phyloP scores from a whole-genome alignment of 305 asterid genomes.

The Andrographis paniculata region DNA sequence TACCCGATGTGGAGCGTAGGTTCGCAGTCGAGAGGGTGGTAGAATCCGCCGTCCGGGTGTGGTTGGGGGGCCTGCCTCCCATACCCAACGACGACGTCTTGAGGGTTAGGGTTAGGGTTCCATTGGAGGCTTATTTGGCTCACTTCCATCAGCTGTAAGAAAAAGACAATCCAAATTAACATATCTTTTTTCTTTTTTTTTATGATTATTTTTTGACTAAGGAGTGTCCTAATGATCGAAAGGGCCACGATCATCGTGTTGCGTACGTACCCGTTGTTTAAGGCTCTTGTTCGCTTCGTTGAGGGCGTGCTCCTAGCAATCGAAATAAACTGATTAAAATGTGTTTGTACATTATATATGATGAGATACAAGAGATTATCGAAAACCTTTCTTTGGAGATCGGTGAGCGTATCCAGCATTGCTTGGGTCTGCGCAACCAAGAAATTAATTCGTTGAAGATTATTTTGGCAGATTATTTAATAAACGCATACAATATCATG shows the following conservation, averaged over 20 bases:
- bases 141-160: slow-evolving; percentile 68
- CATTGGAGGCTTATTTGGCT: slow-evolving; percentile 72
- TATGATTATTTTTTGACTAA: background rate
- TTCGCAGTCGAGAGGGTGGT: slow-evolving; percentile 76
- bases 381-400: slow-evolving; percentile 72
- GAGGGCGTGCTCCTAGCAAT: slow-evolving; percentile 71
- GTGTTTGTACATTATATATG: background rate
- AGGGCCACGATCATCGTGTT: background rate
- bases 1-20: slow-evolving; percentile 96
- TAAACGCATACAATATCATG: too few relatives aligned
- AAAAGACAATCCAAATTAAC: background rate
- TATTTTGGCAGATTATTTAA: too few relatives aligned
- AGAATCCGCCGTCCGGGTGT: slow-evolving; percentile 51
- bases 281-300: slow-evolving; percentile 78
- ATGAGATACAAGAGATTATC: background rate
- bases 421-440: slow-evolving; percentile 58
- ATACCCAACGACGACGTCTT: slow-evolving; percentile 60
- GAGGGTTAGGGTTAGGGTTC: slow-evolving; percentile 73
- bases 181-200: background rate
- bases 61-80: slow-evolving; percentile 34
- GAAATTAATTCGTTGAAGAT: background rate
- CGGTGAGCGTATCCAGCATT: slow-evolving; percentile 80
- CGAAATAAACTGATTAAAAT: slow-evolving; percentile 2
- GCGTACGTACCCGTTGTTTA: slow-evolving; percentile 62
- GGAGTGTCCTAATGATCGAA: background rate